These are phyloP conservation scores for Fusarium sp. DNA, from an alignment of 2,329 filamentous ascomycete species.

Conservation along the genomic window DNA sequence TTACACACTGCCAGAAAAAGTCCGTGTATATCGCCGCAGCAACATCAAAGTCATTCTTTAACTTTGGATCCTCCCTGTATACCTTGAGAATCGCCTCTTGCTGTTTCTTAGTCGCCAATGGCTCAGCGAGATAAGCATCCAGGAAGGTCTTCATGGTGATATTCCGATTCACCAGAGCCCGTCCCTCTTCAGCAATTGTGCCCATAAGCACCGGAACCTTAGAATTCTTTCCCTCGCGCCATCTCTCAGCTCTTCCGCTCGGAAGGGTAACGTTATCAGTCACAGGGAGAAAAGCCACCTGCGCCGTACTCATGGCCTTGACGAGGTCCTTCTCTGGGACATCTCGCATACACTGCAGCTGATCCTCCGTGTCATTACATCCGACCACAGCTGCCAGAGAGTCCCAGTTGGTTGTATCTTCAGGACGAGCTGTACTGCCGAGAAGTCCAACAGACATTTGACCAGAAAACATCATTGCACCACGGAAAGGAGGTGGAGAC, in stretches of 20 bases:
- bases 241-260: slow-evolving; percentile 26
- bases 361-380: slow-evolving; percentile 11
- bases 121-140: slow-evolving; percentile 21
- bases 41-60: slow-evolving; percentile 39
- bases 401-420: slow-evolving; percentile 25
- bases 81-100: slow-evolving; percentile 22
- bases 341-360: slow-evolving; percentile 38
- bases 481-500: slow-evolving; percentile 37
- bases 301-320: slow-evolving; percentile 12
- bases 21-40: slow-evolving; percentile 42
- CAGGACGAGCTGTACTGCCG: slow-evolving; percentile 5
- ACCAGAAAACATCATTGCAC: slow-evolving; percentile 43
- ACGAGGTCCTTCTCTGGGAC: slow-evolving; percentile 27
- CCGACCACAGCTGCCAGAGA: slow-evolving; percentile 25
- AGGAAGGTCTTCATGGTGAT: slow-evolving; percentile 35
- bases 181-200: slow-evolving; percentile 40
- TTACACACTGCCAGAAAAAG: slow-evolving; percentile 42
- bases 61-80: slow-evolving; percentile 23
- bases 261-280: slow-evolving; percentile 35
- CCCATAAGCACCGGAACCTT: slow-evolving; percentile 41
- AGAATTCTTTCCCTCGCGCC: slow-evolving; percentile 27
- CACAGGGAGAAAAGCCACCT: slow-evolving; percentile 24
- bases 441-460: slow-evolving; percentile 42
- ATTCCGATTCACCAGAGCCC: slow-evolving; percentile 36
- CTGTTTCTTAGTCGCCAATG: slow-evolving; percentile 19